A percentile compares a stretch with the other conserved stretches of the same genome.
phyloP scores from a whole-genome alignment of 2,329 filamentous ascomycete genomes.

The Pseudocercospora fijiensis region DNA sequence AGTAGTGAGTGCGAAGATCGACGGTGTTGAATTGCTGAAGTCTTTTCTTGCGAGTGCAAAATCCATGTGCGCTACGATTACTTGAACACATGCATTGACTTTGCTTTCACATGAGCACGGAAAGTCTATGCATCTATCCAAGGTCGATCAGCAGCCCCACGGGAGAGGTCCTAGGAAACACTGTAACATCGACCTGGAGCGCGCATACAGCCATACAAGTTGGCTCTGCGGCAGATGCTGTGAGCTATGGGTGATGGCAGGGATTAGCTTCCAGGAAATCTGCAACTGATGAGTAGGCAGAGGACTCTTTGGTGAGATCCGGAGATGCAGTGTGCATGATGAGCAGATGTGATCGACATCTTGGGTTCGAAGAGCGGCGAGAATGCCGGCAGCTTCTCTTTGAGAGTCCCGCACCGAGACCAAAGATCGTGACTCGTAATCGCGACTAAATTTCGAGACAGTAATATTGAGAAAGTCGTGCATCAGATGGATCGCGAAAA shows the following conservation, averaged over 20 bases:
- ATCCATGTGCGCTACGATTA: neutral
- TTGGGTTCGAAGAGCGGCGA: neutral
- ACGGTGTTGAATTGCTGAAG: neutral
- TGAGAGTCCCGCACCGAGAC: neutral
- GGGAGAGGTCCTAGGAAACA: neutral
- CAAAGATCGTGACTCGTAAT: neutral
- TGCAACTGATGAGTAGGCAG: neutral
- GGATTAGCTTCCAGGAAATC: slow-evolving; percentile 1
- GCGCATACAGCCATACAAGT: neutral
- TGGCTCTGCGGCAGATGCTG: neutral
- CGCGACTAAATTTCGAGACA: neutral
- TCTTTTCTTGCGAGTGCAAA: too few relatives aligned
- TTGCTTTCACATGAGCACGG: neutral
- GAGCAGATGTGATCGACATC: neutral
- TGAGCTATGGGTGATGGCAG: neutral
- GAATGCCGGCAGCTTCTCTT: neutral
- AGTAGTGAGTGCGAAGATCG: neutral
- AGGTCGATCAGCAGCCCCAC: neutral
- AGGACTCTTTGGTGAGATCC: neutral
- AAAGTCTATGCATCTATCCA: neutral
- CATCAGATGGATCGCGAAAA: neutral
- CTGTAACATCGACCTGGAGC: neutral
- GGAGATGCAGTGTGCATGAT: neutral
- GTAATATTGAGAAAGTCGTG: neutral
- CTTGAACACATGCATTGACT: neutral